phyloP scores from a whole-genome alignment of 805 yeast species.

The Saccharomycopsis capsularis region DNA sequence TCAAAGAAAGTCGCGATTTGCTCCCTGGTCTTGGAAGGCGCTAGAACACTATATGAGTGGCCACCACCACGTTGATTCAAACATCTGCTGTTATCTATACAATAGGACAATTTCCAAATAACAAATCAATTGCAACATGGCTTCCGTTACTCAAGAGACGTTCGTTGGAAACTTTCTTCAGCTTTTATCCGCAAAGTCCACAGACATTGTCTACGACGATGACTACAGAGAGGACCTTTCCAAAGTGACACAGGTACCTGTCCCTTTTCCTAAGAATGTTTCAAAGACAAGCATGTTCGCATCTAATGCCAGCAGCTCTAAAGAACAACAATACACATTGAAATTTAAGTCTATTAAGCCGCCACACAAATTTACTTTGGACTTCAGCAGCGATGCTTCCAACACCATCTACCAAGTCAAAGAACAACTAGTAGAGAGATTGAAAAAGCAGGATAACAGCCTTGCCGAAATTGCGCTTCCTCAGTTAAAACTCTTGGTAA shows the following conservation, averaged over 20 bases:
- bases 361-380: conserved; percentile 16
- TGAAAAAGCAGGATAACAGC: conserved; percentile 5
- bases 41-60: no score
- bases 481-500: conserved; percentile 18
- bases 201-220: conserved; percentile 6
- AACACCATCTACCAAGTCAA: conserved; percentile 18
- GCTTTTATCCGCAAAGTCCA: conserved; percentile 14
- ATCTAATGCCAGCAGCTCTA: neutral
- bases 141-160: conserved; percentile 6
- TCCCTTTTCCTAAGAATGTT: conserved; percentile 11
- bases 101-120: no score
- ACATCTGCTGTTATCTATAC: no score
- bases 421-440: conserved; percentile 5
- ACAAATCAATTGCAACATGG: no score
- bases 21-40: no score
- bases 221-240: conserved; percentile 11
- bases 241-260: conserved; percentile 9
- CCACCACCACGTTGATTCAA: no score
- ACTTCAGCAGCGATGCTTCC: conserved; percentile 3
- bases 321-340: neutral
- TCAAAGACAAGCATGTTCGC: conserved; percentile 9
- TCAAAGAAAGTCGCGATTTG: no score
- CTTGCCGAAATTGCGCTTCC: neutral
- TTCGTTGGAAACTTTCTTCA: conserved; percentile 16
- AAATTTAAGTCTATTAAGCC: conserved; percentile 20